These are phyloP conservation scores for Emiliania huxleyi DNA, from an alignment of 78 protist genomes.

Conservation along the genomic window DNA sequence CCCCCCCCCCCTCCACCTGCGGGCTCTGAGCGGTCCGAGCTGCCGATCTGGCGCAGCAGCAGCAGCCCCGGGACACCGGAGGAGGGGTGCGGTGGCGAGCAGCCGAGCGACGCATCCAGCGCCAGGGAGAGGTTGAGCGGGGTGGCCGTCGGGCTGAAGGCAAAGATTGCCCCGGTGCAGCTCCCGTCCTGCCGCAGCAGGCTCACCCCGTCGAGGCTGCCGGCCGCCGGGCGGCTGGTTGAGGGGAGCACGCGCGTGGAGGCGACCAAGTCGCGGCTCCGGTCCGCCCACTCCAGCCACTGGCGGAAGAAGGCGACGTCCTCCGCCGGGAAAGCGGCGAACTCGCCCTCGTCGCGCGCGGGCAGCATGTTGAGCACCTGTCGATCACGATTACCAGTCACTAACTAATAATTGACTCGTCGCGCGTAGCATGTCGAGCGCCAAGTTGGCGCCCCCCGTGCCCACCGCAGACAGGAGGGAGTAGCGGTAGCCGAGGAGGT, in stretches of 20 bases:
- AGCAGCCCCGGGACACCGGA: no score
- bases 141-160: not conserved
- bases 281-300: not conserved
- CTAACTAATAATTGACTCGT: no score
- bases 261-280: not conserved
- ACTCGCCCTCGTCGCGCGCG: slow-evolving; percentile 24
- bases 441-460: slow-evolving; percentile 27
- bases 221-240: not conserved
- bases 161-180: not conserved
- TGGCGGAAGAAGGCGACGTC: not conserved
- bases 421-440: not conserved
- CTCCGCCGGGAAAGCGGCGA: not conserved
- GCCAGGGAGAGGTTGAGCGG: no score
- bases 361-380: not conserved
- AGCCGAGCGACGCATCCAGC: no score
- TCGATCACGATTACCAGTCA: no score
- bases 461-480: slow-evolving; percentile 5
- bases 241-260: not conserved
- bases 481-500: slow-evolving; percentile 34
- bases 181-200: not conserved
- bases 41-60: no score
- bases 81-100: no score
- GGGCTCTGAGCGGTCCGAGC: no score
- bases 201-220: not conserved
- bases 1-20: no score